Evolutionary conservation across 768 basidiomycete genomes (phyloP), one percentile per base, ranked within the genome.

Genomic region (Fibroporia radiculosa): DNA sequence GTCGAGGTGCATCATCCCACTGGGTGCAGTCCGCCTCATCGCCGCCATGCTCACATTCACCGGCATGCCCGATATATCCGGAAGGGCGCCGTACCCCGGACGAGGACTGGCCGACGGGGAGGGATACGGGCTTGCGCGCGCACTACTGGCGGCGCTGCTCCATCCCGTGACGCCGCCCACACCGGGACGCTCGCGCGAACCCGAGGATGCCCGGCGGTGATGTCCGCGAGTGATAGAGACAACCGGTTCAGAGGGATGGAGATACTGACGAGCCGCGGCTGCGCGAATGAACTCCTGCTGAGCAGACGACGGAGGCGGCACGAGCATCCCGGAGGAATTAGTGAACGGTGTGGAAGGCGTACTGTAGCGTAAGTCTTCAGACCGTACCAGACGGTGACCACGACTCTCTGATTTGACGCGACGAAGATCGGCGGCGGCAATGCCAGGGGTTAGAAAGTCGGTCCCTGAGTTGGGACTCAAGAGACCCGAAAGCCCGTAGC

Each of bases 51-150:
- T 52, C 38, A 48, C 34, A 38, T 43, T 44, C 55, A 50, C 43
- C 28, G 25, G 24, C 47, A 47, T 32, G 18, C 37, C 45, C 36
- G 36, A 26, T n/a, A 54, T 29, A 7, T 49, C 43, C 11, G 60
- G 60, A 6, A 83, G 66, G 24, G 80, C 75, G 3, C 67, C 62
- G 55, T 78, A 74, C 6, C 68, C 62, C 2, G 70, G 67, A 20
- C 75, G 67, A 19, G 84, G 84, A 42, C 75, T 78, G 4, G 80
- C 81, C 28, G 77, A 77, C 14, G 84, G 83, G 35, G 74, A 77
- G 0, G 83, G 83, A 57, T 82, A 87, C 3, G 80, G 85, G 40
- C 71, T 78, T 2, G 75, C 62, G 2, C 81, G 68, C 28, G 56
- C 51, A 49, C 47, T 48, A 46, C 51, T 44, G 39, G 57, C 42